Evolutionary conservation across 345 rosid species (phyloP), one percentile per base, ranked within the genome.

Genomic region (Sisymbrium irio): DNA sequence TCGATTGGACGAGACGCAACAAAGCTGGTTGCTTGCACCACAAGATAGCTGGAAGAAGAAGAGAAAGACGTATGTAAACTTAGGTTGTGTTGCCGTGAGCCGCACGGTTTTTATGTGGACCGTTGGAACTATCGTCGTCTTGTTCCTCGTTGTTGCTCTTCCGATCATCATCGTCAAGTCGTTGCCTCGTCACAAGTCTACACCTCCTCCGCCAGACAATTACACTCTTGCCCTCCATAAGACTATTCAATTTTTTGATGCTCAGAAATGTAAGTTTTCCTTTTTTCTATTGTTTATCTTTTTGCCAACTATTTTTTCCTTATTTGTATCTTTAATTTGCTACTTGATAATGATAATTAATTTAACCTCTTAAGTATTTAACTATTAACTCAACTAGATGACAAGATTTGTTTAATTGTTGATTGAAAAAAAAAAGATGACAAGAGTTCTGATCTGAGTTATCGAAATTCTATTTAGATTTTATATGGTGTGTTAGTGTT

Each of bases 171-270:
- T 93, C 51, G 93, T 9, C 47, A 81, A 85, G 83, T 33, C 91
- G 6, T n/a, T 93, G 67, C 97, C 98, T 0, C 57, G 69, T 37
- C 89, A 83, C 76, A 81, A 80, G 47, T 7, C 82, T 15, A 33
- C 9, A 2, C 88, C 93, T 51, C 81, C 93, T 9, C 85, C 87
- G 3, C 86, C 90, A 0, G 97, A 93, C 62, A 71, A 85, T 67
- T 90, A 93, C 85, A 82, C 97, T 51, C 70, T 81, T 45, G 98
- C 97, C 18, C 88, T 93, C 60, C 90, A 79, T 41, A 88, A 90
- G 81, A 88, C 97, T 8, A 80, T 93, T 54, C 88, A 87, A 67
- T 93, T 93, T 78, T 93, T 93, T 79, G 88, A 93, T 53, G 97
- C 97, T 46, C 98, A 93, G 46, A 90, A 87, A 79, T 93, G 98